phyloP scores from a whole-genome alignment of 1,284 basidiomycete species.

The Rhodotorula sp. region DNA sequence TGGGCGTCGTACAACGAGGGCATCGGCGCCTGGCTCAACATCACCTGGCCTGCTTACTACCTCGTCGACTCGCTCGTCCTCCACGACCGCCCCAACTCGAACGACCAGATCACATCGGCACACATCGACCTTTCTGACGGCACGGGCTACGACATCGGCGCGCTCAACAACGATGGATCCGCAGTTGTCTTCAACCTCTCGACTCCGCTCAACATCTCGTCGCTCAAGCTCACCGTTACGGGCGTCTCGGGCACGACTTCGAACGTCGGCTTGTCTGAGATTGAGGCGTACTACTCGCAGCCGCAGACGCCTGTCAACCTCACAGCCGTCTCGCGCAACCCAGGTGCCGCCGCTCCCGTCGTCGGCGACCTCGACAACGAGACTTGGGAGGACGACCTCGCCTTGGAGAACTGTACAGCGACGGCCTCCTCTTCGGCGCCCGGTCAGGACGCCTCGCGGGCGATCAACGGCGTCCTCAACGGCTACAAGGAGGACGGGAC shows the following conservation, averaged over 20 bases:
- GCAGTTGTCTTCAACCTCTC: slow-evolving; percentile 30
- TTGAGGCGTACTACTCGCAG: slow-evolving; percentile 33
- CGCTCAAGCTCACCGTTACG: slow-evolving; percentile 32
- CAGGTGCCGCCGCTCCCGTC: neutral
- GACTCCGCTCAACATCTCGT: slow-evolving; percentile 21
- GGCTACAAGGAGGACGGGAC: slow-evolving; percentile 32
- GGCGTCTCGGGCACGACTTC: slow-evolving; percentile 9
- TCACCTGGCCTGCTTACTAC: slow-evolving; percentile 24
- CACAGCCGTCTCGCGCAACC: slow-evolving; percentile 5
- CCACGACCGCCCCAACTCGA: slow-evolving; percentile 32
- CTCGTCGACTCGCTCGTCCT: slow-evolving; percentile 24
- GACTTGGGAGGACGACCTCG: slow-evolving; percentile 18
- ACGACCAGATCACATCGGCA: slow-evolving; percentile 36
- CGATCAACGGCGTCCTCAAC: slow-evolving; percentile 34
- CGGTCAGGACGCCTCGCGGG: slow-evolving; percentile 18
- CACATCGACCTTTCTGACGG: slow-evolving; percentile 34
- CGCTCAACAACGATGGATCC: slow-evolving; percentile 35
- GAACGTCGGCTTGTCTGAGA: slow-evolving; percentile 38
- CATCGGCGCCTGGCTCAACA: slow-evolving; percentile 13
- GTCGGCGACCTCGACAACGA: slow-evolving; percentile 26
- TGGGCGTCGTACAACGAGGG: slow-evolving; percentile 24
- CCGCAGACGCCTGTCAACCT: slow-evolving; percentile 13
- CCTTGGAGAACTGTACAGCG: neutral
- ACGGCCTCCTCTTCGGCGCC: slow-evolving; percentile 4
- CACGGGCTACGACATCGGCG: slow-evolving; percentile 10